Base-by-base conservation (phyloP, 1,284 basidiomycete genomes). In the Ustilago sp. region DNA sequence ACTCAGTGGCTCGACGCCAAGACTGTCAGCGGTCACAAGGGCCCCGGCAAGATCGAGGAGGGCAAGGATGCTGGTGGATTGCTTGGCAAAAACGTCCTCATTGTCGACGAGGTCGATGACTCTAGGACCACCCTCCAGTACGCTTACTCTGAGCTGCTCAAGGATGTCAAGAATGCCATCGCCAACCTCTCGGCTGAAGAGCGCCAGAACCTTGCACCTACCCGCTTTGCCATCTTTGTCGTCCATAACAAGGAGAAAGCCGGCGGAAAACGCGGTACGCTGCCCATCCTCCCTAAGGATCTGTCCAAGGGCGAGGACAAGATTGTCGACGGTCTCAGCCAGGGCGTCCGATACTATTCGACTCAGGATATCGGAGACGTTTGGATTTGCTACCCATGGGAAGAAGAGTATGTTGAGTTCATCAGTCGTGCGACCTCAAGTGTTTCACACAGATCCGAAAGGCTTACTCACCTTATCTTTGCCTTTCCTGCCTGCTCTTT, bases 71-170 rank as follows among this genome's bases (percentile, higher is more conserved):
- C 77, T 11, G 83, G 83, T 28, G 84, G 84, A 32, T 62, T 86
- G 63, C 77, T 86, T 4, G 85, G 85, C n/a, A 86, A 85, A 70
- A 82, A 82, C 51, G 83, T 86, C 28, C 68, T 86, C 4, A 85
- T 86, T 28, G 85, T 86, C 15, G 85, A 86, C 56, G 85, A 86
- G 74, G 85, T 86, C 9, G 85, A 86, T 59, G 85, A 86, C 65
- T 81, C 80, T 55, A 66, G 85, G 19, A 86, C 84, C 28, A 86
- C 85, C 31, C 71, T 86, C 31, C 83, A 85, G 62, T 85, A 85
- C 59, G 84, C 84, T 12, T 86, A 84, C 78, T 75, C 80, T 41
- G 85, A 86, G 62, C 83, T 86, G 0, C 65, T 83, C 35, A 84
- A 83, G 59, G 85, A 86, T 51, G 85, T 86, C 47, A 74, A 68